Base-by-base conservation (phyloP, 441 rosid species). In the Francoa sonchifolia region DNA sequence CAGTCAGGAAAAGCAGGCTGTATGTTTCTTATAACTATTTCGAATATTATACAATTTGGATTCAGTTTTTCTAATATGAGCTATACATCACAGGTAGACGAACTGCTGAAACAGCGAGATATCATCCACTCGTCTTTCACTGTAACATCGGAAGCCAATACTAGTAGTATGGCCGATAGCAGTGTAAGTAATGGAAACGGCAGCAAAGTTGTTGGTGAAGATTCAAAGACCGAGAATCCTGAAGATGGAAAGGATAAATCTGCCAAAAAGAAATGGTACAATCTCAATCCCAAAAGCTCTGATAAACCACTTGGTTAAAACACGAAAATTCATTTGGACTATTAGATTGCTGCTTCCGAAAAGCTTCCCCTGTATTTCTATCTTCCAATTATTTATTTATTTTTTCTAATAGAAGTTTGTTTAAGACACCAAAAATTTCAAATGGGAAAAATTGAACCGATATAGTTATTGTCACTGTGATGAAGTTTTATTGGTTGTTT, bases 231-330 rank as follows among this genome's bases (percentile, higher is more conserved):
- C 0, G 97, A 66, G 42, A 72, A 82, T 49, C 76, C 81, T 0
- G 64, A 50, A 19, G 96, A 82, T 65, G 94, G 92, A 14, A 77
- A 70, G 70, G 98, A 89, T 42, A 89, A 79, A 60, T 59, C 98
- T 3, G 54, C 62, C n/a, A 89, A 68, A 53, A 85, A 77, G 79
- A 89, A 76, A 73, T 89, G 98, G 98, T 89, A 85, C 64, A 89
- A 79, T 64, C 72, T 89, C 67, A 85, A 77, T 66, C 59, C 81
- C 11, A 84, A 66, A 52, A 86, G 92, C 43, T 73, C 95, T 12
- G 93, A 83, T 44, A 88, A 76, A 61, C 75, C 71, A 68, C 52
- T 65, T 35, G 69, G 72, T 25, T 82, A 60, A 73, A 34, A 47
- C 22, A 31, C 38, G 5, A 4, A 53, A 26, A 32, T n/a, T n/a